Conservation (phyloP, 2,329 filamentous ascomycete genomes). For the Fusarium poae region DNA sequence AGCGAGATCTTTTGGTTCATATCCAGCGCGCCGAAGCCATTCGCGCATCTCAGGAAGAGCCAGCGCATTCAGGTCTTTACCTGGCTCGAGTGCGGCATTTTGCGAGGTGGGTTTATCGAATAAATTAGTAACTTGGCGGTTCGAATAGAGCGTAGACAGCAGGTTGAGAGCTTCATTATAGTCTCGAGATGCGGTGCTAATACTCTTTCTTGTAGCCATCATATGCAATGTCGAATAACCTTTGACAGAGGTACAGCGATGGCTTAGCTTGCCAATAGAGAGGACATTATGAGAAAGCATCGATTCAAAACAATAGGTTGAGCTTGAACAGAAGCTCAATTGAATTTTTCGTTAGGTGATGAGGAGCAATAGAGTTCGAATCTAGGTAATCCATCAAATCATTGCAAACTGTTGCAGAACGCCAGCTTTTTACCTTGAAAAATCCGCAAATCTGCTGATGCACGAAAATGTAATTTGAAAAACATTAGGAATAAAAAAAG, state of each 20-base stretch:
- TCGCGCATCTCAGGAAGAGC: slow-evolving; percentile 86
- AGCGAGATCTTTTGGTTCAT: slow-evolving; percentile 65
- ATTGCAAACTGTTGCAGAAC: neutral
- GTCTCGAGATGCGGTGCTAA: slow-evolving; percentile 50
- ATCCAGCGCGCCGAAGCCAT: slow-evolving; percentile 82
- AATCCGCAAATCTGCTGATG: neutral
- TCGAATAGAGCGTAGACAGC: slow-evolving; percentile 83
- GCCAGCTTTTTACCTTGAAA: neutral
- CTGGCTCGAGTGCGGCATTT: slow-evolving; percentile 57
- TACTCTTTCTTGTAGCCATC: slow-evolving; percentile 19
- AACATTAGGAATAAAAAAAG: neutral
- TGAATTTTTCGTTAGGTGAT: neutral
- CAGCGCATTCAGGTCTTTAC: slow-evolving; percentile 71
- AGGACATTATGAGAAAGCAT: slow-evolving; percentile 2
- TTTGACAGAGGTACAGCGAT: neutral
- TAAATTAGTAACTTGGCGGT: slow-evolving; percentile 73
- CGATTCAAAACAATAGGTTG: neutral
- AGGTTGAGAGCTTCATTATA: slow-evolving; percentile 78
- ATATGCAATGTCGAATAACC: slow-evolving; percentile 2
- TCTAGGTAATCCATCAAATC: slow-evolving; percentile 1
- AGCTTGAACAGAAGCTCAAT: neutral
- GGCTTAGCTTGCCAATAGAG: slow-evolving; percentile 7
- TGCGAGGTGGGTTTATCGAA: slow-evolving; percentile 56
- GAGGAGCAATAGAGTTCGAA: neutral
- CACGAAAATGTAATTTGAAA: neutral